phyloP scores from a whole-genome alignment of 768 basidiomycete species.

The Gautieria morchelliformis region DNA sequence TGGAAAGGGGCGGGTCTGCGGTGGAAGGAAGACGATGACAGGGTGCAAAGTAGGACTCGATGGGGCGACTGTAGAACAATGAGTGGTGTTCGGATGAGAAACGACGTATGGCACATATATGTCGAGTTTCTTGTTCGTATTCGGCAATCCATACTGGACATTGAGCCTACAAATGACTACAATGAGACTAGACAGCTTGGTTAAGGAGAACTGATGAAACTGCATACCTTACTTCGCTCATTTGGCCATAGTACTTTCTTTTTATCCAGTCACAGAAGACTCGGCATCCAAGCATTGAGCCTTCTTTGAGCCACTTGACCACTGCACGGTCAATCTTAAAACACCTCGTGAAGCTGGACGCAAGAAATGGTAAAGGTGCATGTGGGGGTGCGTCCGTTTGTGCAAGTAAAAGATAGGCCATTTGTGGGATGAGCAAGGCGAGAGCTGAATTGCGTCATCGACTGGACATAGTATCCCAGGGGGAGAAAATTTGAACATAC shows the following conservation, averaged over 20 bases:
- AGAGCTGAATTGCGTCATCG: not conserved
- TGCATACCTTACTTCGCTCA: not conserved
- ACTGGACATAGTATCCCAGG: not conserved
- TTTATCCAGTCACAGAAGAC: not conserved
- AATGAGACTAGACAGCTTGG: not conserved
- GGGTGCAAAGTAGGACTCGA: not conserved
- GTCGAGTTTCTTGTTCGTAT: slow-evolving; percentile 1
- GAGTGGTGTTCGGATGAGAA: not conserved
- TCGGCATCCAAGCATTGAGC: not conserved
- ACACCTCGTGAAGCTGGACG: slow-evolving; percentile 1
- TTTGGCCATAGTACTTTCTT: not conserved
- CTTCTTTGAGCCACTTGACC: slow-evolving; percentile 3
- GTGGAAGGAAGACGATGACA: slow-evolving; percentile 7
- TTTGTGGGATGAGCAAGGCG: slow-evolving; percentile 1
- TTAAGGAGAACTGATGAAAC: not conserved
- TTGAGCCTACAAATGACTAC: not conserved
- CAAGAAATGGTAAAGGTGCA: not conserved
- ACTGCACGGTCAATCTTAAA: slow-evolving; percentile 1
- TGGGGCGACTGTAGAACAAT: not conserved
- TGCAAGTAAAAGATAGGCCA: slow-evolving; percentile 2
- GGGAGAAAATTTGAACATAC: not conserved
- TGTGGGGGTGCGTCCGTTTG: slow-evolving; percentile 4
- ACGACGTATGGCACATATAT: slow-evolving; percentile 7
- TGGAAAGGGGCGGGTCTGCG: slow-evolving; percentile 7
- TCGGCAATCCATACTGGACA: slow-evolving; percentile 2